Percentiles rank a stretch among this genome's conserved stretches.
phyloP scores from a whole-genome alignment of 2,329 filamentous ascomycete genomes.

The Pestalotiopsis sp. region DNA sequence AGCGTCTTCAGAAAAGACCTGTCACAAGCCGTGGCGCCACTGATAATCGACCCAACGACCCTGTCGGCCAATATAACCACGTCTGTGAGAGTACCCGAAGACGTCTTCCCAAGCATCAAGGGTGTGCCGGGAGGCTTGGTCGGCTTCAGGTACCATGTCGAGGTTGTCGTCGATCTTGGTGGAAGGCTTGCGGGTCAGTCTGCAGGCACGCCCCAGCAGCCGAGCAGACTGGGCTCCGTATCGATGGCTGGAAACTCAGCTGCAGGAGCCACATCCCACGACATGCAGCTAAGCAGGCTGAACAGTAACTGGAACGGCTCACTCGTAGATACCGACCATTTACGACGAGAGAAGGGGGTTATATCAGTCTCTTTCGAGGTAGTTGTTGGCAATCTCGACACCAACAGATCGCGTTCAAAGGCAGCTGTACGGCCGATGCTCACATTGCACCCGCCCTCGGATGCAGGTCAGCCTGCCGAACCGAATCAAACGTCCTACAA shows the following conservation, averaged over 20 bases:
- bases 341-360: conserved; percentile 89
- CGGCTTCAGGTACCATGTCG: conserved; percentile 89
- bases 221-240: conserved; percentile 39
- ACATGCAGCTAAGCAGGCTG: conserved; percentile 43
- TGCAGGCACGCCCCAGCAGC: conserved; percentile 37
- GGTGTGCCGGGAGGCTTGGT: conserved; percentile 92
- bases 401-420: conserved; percentile 34
- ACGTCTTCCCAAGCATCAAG: conserved; percentile 88
- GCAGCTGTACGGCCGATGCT: conserved; percentile 23
- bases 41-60: conserved; percentile 82
- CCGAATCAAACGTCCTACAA: conserved; percentile 25
- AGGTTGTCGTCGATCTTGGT: conserved; percentile 89
- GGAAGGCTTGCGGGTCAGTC: conserved; percentile 72
- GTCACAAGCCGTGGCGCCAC: conserved; percentile 81
- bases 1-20: conserved; percentile 96
- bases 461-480: conserved; percentile 17
- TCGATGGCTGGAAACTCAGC: conserved; percentile 32
- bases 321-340: conserved; percentile 83
- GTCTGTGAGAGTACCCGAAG: conserved; percentile 82
- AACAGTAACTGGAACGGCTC: conserved; percentile 58
- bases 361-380: conserved; percentile 84
- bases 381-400: conserved; percentile 83
- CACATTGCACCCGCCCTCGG: conserved; percentile 20
- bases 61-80: conserved; percentile 79
- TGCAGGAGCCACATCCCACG: conserved; percentile 30